phyloP scores from a whole-genome alignment of 179 eudicot genomes.

The Vitellaria paradoxa region DNA sequence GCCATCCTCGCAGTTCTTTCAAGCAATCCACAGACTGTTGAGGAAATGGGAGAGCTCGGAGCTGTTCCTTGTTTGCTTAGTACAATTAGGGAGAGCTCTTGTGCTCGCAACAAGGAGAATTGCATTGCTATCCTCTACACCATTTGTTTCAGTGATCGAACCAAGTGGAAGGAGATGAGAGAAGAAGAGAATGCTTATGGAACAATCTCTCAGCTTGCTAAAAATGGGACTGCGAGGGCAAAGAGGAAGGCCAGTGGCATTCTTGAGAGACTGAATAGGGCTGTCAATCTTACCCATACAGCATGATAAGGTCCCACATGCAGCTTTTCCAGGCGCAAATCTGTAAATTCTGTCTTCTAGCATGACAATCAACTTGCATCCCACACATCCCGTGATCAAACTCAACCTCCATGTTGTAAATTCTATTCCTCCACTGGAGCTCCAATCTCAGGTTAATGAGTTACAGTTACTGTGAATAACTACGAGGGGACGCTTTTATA shows the following conservation, averaged over 20 bases:
- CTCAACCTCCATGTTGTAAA: conserved; percentile 20
- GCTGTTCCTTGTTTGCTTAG: conserved; percentile 51
- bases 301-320: conserved; percentile 35
- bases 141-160: conserved; percentile 50
- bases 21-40: conserved; percentile 57
- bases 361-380: not conserved
- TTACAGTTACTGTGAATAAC: conserved; percentile 26
- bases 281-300: conserved; percentile 50
- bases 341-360: conserved; percentile 59
- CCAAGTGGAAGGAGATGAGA: conserved; percentile 51
- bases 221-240: conserved; percentile 86
- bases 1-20: conserved; percentile 80
- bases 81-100: conserved; percentile 47
- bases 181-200: conserved; percentile 56
- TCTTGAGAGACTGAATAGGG: conserved; percentile 63
- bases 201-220: conserved; percentile 64
- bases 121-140: conserved; percentile 63
- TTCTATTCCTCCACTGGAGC: conserved; percentile 9
- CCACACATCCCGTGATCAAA: not conserved
- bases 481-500: not conserved
- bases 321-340: conserved; percentile 10
- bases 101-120: conserved; percentile 73
- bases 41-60: conserved; percentile 63
- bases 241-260: conserved; percentile 83
- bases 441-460: conserved; percentile 10